Base-by-base conservation (phyloP, 2,329 filamentous ascomycete genomes). In the Ilyonectria robusta region DNA sequence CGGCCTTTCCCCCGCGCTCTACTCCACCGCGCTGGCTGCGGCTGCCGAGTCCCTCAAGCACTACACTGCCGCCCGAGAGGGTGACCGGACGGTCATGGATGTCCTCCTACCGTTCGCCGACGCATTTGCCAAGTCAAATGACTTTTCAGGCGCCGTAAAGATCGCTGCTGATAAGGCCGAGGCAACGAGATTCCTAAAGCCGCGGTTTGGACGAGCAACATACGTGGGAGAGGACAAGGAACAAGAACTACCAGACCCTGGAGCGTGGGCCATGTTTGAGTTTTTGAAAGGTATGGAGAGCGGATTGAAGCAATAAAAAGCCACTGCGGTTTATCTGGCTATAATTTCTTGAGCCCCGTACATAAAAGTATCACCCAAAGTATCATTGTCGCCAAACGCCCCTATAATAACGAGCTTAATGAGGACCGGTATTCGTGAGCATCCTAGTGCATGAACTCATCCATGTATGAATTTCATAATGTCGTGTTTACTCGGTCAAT, bases 61-160 rank as follows among this genome's bases (percentile, higher is more conserved):
- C 2, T 72, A 77, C 63, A 77, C 75, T 9, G 60, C 73, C 3
- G 76, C 76, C 4, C 59, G 75, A 8, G 75, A 77, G 54, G 76
- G 74, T 4, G 76, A 78, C 61, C 69, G 92, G 19, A 94, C 92
- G 1, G 79, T 94, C 40, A 87, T 94, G 66, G 92, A 94, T 80
- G 91, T 92, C 2, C 81, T 94, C 48, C 84, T 88, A 58, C 92
- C 92, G 3, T 94, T 94, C 76, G 86, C 92, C 37, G 83, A 88
- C 35, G 86, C 84, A 1, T 81, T 94, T 15, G 47, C 62, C 40
- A 21, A 29, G 10, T 54, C 62, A 47, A 58, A 29, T 37, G 62
- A 65, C 57, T 64, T 64, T 8, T 55, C 55, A 4, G 21, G 29
- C 7, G 62, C 62, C 26, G 47, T 64, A 21, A 63, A 66, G 29